Base-by-base conservation (phyloP, 306 rosid genomes). In the Citrullus mucosospermus region DNA sequence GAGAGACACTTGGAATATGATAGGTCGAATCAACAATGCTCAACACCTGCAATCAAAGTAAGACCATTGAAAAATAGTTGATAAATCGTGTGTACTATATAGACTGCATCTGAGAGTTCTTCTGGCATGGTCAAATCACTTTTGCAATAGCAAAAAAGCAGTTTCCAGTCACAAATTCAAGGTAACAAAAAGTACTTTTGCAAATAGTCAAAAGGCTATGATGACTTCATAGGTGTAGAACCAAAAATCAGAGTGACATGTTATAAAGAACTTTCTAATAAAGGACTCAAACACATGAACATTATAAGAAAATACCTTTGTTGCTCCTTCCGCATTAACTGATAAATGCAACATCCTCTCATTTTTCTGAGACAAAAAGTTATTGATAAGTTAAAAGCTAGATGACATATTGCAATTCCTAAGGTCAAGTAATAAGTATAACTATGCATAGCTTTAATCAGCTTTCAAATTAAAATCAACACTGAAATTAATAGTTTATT, bases 321-420 rank as follows among this genome's bases (percentile, higher is more conserved):
- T 94, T 81, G 98, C 95, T 81, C 97, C 98, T 80, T 94, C 98
- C 20, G 97, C 97, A 86, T 88, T 89, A 78, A 94, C 91, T 20
- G 96, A 87, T 71, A 94, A 78, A 72, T 79, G 86, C 84, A 94
- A 91, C 63, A 86, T 92, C 85, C 98, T 89, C 90, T 85, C 92
- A 28, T 90, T 91, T 82, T 90, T 94, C 98, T 94, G 92, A 86
- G 81, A 72, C 80, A 87, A 70, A 25, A 78, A 79, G 58, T 68
- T 38, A 83, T 39, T 28, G 79, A 54, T 70, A 81, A 85, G 76
- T 61, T 55, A 86, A 32, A 60, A 78, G 76, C 30, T 18, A 69
- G 63, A 60, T 67, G 39, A 62, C 56, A 59, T 5, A 15, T 48
- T 76, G 8, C 54, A 78, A 53, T 56, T 38, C 17, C 63, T 12